Evolutionary conservation across 495 filamentous ascomycete species (phyloP).

Genomic region (Penicillium daleae): DNA sequence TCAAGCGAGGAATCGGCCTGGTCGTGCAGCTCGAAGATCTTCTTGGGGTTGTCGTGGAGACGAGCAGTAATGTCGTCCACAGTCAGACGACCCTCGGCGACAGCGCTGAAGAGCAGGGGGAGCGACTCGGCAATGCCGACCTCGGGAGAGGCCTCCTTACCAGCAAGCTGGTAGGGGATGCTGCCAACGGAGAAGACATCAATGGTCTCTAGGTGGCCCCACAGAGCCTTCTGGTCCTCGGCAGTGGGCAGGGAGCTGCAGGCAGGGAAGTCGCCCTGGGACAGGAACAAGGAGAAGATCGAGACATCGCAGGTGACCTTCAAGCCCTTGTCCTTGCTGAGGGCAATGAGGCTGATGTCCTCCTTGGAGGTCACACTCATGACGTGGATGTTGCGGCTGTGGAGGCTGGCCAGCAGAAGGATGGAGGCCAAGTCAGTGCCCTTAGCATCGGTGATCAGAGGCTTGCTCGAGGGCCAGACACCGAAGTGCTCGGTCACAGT

Average conservation of each 20-base stretch:
- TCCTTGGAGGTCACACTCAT: constrained; percentile 82
- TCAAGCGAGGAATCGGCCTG: constrained; percentile 75
- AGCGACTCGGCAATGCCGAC: constrained; percentile 76
- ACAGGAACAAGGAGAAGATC: constrained; percentile 79
- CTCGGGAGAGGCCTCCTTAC: constrained; percentile 59
- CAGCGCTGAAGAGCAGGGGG: constrained; percentile 77
- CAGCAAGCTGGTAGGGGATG: constrained; percentile 77
- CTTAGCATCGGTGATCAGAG: constrained; percentile 84
- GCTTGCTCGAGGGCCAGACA: constrained; percentile 79
- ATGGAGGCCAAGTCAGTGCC: constrained; percentile 82
- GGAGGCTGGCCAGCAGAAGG: constrained; percentile 77
- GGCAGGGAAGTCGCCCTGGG: constrained; percentile 72
- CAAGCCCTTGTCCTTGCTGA: constrained; percentile 81
- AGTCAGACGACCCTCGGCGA: constrained; percentile 73
- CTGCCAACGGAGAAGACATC: constrained; percentile 86
- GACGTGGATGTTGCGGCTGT: constrained; percentile 82
- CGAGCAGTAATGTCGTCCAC: constrained; percentile 71
- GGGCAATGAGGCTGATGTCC: constrained; percentile 77
- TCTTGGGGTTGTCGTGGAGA: constrained; percentile 80
- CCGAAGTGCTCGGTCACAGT: constrained; percentile 81
- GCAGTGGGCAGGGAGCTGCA: constrained; percentile 68
- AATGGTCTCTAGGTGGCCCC: constrained; percentile 76
- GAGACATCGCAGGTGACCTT: constrained; percentile 86
- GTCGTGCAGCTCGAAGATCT: constrained; percentile 86
- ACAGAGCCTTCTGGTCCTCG: constrained; percentile 76